Conservation (phyloP, 2,329 filamentous ascomycete genomes). For the Apiospora marii region DNA sequence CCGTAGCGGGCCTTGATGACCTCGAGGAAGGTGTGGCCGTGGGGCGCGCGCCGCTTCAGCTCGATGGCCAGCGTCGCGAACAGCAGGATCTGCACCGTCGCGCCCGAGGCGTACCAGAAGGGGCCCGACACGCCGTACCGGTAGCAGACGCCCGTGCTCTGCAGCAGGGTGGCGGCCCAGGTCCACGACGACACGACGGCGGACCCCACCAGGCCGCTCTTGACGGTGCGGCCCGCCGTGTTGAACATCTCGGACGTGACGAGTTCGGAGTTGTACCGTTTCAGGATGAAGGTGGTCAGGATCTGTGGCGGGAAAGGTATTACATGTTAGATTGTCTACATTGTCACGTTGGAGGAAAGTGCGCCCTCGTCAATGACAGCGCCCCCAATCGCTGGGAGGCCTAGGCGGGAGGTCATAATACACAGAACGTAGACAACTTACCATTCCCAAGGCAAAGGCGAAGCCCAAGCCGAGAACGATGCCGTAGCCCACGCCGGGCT, state of each 20-base stretch:
- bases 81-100: constrained; percentile 85
- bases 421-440: constrained; percentile 28
- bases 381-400: background rate
- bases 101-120: constrained; percentile 71
- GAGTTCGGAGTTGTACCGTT: constrained; percentile 64
- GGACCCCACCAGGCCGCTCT: constrained; percentile 85
- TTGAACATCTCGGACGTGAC: constrained; percentile 95
- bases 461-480: constrained; percentile 79
- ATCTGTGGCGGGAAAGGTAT: constrained; percentile 49
- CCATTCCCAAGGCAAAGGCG: constrained; percentile 75
- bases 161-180: constrained; percentile 85
- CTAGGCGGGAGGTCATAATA: background rate
- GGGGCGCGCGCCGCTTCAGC: constrained; percentile 84
- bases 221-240: constrained; percentile 86
- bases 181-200: constrained; percentile 96
- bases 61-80: constrained; percentile 93
- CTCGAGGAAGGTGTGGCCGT: constrained; percentile 86
- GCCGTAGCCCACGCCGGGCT: constrained; percentile 67
- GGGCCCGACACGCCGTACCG: constrained; percentile 73
- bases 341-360: background rate
- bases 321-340: background rate
- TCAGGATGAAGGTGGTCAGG: constrained; percentile 55
- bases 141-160: constrained; percentile 84
- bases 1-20: constrained; percentile 85
- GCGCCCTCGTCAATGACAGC: background rate